These are phyloP conservation scores for Aspergillus sojae DNA, from an alignment of 2,329 filamentous ascomycete genomes.

Conservation along the genomic window DNA sequence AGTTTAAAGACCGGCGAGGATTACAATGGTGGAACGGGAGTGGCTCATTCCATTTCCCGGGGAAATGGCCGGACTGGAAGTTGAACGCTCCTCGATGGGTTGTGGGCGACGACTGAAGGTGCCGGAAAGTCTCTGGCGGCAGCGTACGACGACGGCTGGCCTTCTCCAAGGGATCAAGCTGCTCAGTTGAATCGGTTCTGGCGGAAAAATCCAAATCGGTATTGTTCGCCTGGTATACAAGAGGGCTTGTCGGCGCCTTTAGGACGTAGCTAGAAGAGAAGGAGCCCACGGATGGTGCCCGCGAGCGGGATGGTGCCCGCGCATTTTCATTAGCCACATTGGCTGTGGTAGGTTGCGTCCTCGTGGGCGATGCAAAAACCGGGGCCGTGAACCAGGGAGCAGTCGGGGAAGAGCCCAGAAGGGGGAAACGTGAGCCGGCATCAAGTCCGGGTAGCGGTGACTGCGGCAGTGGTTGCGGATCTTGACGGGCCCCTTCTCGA, in stretches of 20 bases:
- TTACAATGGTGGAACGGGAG: conserved; percentile 77
- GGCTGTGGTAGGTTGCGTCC: conserved; percentile 19
- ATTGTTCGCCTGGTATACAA: conserved; percentile 86
- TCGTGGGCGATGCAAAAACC: conserved; percentile 24
- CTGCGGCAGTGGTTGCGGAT: conserved; percentile 30
- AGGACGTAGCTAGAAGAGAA: conserved; percentile 79
- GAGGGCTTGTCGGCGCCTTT: conserved; percentile 85
- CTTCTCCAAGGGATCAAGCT: conserved; percentile 50
- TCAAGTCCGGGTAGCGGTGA: conserved; percentile 24
- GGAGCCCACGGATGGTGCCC: conserved; percentile 67
- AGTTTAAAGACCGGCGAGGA: conserved; percentile 73
- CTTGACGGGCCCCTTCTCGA: conserved; percentile 45
- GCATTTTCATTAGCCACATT: conserved; percentile 19
- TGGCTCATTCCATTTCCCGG: conserved; percentile 60
- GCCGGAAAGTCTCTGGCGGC: conserved; percentile 62
- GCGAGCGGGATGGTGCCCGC: conserved; percentile 36
- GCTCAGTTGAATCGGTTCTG: conserved; percentile 55
- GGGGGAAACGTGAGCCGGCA: conserved; percentile 16
- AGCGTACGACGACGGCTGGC: conserved; percentile 71
- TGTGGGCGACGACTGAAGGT: conserved; percentile 48
- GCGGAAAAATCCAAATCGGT: conserved; percentile 70
- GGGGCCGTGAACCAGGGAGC: conserved; percentile 57
- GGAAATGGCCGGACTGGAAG: conserved; percentile 46
- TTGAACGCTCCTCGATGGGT: conserved; percentile 39
- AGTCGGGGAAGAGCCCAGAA: conserved; percentile 54